Evolutionary conservation across 441 rosid species (phyloP).

Genomic region (Jatropha podagrica): DNA sequence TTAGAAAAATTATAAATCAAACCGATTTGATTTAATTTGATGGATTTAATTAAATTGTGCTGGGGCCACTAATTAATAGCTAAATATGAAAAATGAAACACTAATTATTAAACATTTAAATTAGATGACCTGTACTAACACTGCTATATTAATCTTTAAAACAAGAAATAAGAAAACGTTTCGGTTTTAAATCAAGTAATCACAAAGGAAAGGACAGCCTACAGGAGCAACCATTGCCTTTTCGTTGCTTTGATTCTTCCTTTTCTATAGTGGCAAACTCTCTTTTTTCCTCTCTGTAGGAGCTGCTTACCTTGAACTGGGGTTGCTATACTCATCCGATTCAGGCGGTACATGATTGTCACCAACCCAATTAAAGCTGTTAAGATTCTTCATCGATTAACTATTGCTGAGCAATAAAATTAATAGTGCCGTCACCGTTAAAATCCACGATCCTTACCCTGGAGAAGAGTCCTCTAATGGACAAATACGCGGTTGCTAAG

Average conservation of each 20-base stretch:
- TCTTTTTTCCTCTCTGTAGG: not conserved
- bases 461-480: slow-evolving; percentile 26
- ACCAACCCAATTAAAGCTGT: not conserved
- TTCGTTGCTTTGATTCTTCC: slow-evolving; percentile 1
- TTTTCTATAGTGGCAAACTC: not conserved
- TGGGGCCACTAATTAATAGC: not conserved
- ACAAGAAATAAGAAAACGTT: not conserved
- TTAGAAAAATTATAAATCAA: no score
- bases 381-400: not conserved
- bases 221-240: slow-evolving; percentile 2
- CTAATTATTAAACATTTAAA: no score
- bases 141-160: no score
- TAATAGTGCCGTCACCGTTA: not conserved
- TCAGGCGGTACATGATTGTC: slow-evolving; percentile 1
- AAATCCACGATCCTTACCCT: not conserved
- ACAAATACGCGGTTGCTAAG: slow-evolving; percentile 21
- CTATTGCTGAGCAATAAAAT: not conserved
- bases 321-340: not conserved
- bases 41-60: no score
- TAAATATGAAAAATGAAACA: not conserved
- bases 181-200: slow-evolving; percentile 7
- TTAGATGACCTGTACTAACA: no score
- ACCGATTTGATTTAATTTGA: no score
- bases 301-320: not conserved
- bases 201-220: slow-evolving; percentile 12